These are phyloP conservation scores for Nothopassalora personata DNA, from an alignment of 2,329 filamentous ascomycete genomes.

Conservation along the genomic window DNA sequence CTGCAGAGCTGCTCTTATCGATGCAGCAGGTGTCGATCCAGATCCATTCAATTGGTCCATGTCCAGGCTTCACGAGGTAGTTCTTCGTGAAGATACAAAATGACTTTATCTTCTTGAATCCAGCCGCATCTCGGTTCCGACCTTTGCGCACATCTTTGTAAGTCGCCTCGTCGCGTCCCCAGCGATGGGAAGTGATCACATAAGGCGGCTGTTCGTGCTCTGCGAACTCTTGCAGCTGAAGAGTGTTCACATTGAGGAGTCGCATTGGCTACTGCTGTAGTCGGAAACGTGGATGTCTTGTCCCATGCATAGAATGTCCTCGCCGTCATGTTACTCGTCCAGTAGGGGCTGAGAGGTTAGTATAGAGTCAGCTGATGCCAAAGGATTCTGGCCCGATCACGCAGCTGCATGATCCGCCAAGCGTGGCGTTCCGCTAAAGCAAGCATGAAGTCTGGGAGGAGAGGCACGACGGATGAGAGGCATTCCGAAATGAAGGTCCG, in stretches of 20 bases:
- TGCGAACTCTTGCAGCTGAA: conserved; percentile 4
- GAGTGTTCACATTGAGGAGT: conserved; percentile 8
- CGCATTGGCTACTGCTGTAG: neutral
- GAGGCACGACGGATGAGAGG: too few relatives aligned
- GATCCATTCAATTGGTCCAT: neutral
- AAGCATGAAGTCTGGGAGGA: neutral
- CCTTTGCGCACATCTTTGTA: conserved; percentile 3
- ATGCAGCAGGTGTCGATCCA: conserved; percentile 18
- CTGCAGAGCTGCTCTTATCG: conserved; percentile 12
- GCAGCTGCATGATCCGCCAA: neutral
- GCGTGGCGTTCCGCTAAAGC: neutral
- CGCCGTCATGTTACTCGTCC: neutral
- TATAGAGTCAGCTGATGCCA: neutral
- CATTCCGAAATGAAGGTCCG: too few relatives aligned
- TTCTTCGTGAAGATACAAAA: neutral
- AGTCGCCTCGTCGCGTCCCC: neutral
- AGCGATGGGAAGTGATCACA: conserved; percentile 6
- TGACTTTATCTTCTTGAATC: conserved; percentile 1
- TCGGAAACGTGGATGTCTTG: neutral
- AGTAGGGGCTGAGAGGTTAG: neutral
- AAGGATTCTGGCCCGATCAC: neutral
- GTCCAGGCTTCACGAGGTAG: neutral
- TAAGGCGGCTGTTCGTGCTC: neutral
- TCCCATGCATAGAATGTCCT: neutral
- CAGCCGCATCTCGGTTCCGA: neutral